A percentile compares a stretch with the other conserved stretches of the same genome.
Conservation (phyloP, 495 filamentous ascomycete species). For the Aspergillus wentii region DNA sequence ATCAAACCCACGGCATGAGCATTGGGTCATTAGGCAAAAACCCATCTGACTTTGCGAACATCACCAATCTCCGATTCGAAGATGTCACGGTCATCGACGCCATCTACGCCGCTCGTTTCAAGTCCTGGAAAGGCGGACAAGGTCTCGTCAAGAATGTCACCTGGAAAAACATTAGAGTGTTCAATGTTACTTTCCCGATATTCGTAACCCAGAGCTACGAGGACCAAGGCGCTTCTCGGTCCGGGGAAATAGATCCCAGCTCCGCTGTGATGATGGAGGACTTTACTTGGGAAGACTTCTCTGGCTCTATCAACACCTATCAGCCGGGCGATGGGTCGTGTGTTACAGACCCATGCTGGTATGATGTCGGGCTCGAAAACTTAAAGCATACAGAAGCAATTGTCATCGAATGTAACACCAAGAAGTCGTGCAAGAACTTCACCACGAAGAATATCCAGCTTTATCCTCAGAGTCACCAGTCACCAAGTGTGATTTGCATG, state of each 20-base stretch:
- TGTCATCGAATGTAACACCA: slow-evolving; percentile 34
- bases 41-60: slow-evolving; percentile 22
- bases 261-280: slow-evolving; percentile 31
- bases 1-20: slow-evolving; percentile 37
- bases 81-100: slow-evolving; percentile 34
- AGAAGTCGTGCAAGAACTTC: slow-evolving; percentile 31
- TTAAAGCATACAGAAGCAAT: slow-evolving; percentile 33
- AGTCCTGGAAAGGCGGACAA: slow-evolving; percentile 36
- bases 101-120: slow-evolving; percentile 38
- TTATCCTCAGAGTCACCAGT: slow-evolving; percentile 26
- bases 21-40: slow-evolving; percentile 36
- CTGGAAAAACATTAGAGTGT: slow-evolving; percentile 37
- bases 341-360: slow-evolving; percentile 37
- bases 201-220: slow-evolving; percentile 38
- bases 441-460: slow-evolving; percentile 22
- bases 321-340: slow-evolving; percentile 36
- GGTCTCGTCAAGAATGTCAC: slow-evolving; percentile 36
- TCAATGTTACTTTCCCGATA: slow-evolving; percentile 42
- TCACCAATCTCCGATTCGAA: slow-evolving; percentile 34
- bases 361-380: slow-evolving; percentile 26
- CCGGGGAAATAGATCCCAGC: slow-evolving; percentile 19
- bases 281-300: slow-evolving; percentile 35
- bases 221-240: slow-evolving; percentile 27
- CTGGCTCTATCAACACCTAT: slow-evolving; percentile 34
- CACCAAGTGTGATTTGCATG: slow-evolving; percentile 26